phyloP scores from a whole-genome alignment of 306 rosid genomes.

The Datisca glomerata region DNA sequence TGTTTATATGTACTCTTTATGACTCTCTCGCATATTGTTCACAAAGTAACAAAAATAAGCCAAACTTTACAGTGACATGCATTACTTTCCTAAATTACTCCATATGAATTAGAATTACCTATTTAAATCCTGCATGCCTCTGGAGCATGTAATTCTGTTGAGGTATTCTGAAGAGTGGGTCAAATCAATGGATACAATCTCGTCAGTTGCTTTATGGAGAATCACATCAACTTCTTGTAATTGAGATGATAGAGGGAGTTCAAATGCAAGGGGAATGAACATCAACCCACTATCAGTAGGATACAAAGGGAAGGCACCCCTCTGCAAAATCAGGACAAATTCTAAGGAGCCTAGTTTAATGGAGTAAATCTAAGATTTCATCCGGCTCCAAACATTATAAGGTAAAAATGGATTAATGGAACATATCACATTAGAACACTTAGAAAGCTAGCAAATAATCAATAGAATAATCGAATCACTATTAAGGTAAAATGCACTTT shows the following conservation, averaged over 20 bases:
- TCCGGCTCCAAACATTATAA: neutral
- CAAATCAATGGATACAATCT: conserved; percentile 56
- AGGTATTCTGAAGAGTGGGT: conserved; percentile 11
- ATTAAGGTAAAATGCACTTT: too few species aligned
- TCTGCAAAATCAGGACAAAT: conserved; percentile 23
- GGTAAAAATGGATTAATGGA: neutral
- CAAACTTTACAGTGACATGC: too few species aligned
- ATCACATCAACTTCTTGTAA: conserved; percentile 58
- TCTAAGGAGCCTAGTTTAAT: conserved; percentile 6
- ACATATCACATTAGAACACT: too few species aligned
- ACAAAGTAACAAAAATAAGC: too few species aligned
- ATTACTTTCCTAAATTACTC: too few species aligned
- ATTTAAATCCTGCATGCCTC: conserved; percentile 49
- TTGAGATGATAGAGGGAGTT: conserved; percentile 62
- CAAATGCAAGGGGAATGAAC: conserved; percentile 61
- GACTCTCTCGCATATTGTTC: too few species aligned
- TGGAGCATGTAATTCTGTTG: conserved; percentile 32
- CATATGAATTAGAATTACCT: too few species aligned
- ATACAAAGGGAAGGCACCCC: conserved; percentile 86
- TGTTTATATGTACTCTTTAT: too few species aligned
- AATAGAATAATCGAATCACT: too few species aligned
- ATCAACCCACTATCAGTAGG: conserved; percentile 70
- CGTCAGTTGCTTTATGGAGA: conserved; percentile 90
- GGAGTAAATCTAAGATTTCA: neutral
- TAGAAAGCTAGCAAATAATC: too few species aligned